Base-by-base conservation (phyloP, 257 asterid genomes). In the Nicotiana otophora region DNA sequence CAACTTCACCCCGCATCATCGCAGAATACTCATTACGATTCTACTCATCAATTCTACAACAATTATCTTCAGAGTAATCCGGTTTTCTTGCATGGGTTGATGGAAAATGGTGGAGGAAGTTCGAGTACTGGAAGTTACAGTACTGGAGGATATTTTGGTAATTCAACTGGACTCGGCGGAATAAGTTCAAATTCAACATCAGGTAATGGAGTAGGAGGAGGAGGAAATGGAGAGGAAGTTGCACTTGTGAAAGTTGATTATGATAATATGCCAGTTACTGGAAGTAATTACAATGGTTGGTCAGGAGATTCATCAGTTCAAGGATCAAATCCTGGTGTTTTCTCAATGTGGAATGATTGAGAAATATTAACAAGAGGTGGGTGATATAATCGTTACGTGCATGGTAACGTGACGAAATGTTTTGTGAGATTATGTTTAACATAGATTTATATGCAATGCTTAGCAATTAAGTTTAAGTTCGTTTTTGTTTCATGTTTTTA, bases 261-360 rank as follows among this genome's bases (percentile, higher is more conserved):
- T 65, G 97, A 92, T 83, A 88, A 91, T 70, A 86, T 89, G 89
- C 82, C 90, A 16, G 61, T 30, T 28, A 12, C 89, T 2, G 87
- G 88, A 2, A 81, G 88, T 42, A 42, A 42, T 53, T 90, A 88
- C 62, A 55, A 88, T 2, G 95, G 96, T 54, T 94, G 97, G 97
- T 81, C 93, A 0, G 93, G 91, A 10, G 98, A 92, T 33, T 86
- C 91, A 23, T 86, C 91, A 23, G 87, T 88, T 17, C 93, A 92
- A 26, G 94, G 90, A 23, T 86, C 98, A 5, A 89, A 90, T 86
- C 90, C 95, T 1, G 82, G 87, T 33, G 86, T 84, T 16, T 91
- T 92, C 72, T 84, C 87, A 19, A 93, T 91, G 95, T 93, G 98
- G 98, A 92, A 93, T 87, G 92, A 90, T 12, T 93, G 82, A 91